A percentile compares a stretch with the other conserved stretches of the same genome.
phyloP scores from a whole-genome alignment of 768 basidiomycete species.

The Melanogaster broomeanus region DNA sequence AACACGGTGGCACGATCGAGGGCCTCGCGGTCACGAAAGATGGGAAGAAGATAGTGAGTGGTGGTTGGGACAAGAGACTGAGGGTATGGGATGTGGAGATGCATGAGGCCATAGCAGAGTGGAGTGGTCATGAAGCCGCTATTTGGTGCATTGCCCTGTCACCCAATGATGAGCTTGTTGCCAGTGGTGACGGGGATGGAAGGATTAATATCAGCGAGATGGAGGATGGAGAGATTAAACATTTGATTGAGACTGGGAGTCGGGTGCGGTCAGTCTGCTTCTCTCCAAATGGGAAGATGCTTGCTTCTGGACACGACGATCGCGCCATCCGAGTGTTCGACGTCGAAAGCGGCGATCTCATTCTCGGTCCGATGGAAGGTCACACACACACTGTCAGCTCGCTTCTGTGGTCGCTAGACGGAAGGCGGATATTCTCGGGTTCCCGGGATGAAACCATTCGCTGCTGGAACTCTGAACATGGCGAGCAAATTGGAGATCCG shows the following conservation, averaged over 20 bases:
- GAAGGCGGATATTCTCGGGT: constrained; percentile 6
- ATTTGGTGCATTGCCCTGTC: not conserved
- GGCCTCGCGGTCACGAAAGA: no score
- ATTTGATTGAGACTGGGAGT: not conserved
- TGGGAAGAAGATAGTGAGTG: no score
- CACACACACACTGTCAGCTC: not conserved
- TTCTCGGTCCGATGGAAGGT: not conserved
- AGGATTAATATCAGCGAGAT: not conserved
- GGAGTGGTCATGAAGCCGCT: not conserved
- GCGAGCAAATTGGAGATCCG: not conserved
- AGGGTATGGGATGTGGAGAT: not conserved
- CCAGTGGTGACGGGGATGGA: not conserved
- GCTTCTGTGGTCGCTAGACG: constrained; percentile 16
- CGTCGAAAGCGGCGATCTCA: not conserved
- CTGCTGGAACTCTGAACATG: constrained; percentile 6
- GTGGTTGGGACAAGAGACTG: no score
- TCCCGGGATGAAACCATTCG: not conserved
- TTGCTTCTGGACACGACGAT: not conserved
- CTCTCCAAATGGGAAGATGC: not conserved
- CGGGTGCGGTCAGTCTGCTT: not conserved
- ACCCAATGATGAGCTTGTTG: not conserved
- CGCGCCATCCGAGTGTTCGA: not conserved
- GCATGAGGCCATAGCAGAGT: not conserved
- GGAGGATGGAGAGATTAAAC: not conserved
- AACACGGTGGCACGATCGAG: no score